Evolutionary conservation across 2,329 filamentous ascomycete genomes (phyloP), one percentile per base, ranked within the genome.

Genomic region (Pleurostoma richardsiae): DNA sequence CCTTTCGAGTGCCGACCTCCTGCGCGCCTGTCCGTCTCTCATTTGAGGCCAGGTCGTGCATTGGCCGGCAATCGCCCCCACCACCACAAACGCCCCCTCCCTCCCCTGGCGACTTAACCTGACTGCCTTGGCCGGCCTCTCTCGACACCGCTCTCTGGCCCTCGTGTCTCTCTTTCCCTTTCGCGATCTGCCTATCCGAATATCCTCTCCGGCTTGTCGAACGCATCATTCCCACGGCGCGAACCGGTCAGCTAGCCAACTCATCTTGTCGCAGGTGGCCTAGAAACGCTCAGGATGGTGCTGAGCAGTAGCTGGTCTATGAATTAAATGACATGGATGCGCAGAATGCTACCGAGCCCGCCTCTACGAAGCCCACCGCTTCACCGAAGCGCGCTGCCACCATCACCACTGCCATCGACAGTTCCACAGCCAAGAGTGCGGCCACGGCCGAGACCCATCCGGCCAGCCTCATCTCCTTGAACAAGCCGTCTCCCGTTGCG

Each of bases 261-360:
- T 47, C 40, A 48, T 49, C 50, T 39, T 44, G 47, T 54, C 52
- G 47, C 55, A 60, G 56, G 59, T 63, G 61, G 57, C 64, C 60
- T 54, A 59, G 54, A 60, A 63, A 65, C 67, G 69, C 69, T 72
- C 78, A 82, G 70, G 69, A 82, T 82, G 78, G 73, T 80, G 74
- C 70, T 74, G 71, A 70, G 68, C 70, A 70, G 71, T 64, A 59
- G 65, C 62, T 59, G 60, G 61, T 68, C 65, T 66, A 66, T 62
- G 63, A 75, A 74, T 74, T 81, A 76, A 79, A 79, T 82, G 79
- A 74, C 72, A 82, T 82, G 79, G 79, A 82, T 80, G 78, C 77
- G 78, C 79, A 81, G 72, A 81, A 82, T 82, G 79, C 76, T 76
- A 72, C 73, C 71, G 77, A 79, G 73, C 73, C 76, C 72, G 74